Conservation (phyloP, 768 basidiomycete species). For the Suillus subalutaceus region DNA sequence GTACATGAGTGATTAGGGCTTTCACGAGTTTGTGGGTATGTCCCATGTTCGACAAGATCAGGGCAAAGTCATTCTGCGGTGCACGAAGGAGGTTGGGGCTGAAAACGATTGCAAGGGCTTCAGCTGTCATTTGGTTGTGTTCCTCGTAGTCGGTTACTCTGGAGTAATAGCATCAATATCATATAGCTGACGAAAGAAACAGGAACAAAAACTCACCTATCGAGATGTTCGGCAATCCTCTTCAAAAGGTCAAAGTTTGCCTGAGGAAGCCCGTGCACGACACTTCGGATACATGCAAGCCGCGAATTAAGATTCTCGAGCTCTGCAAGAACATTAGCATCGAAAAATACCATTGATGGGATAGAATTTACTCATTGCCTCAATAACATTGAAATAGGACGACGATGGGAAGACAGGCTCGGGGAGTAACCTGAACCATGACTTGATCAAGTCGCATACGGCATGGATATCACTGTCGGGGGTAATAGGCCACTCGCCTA, state of each 20-base stretch:
- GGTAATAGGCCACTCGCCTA: conserved; percentile 64
- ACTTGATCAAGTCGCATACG: conserved; percentile 81
- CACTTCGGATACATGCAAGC: conserved; percentile 60
- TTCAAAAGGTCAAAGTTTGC: conserved; percentile 79
- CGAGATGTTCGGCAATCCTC: conserved; percentile 82
- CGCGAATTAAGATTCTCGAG: conserved; percentile 71
- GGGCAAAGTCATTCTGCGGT: conserved; percentile 75
- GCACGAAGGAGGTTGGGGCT: conserved; percentile 80
- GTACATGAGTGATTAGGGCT: conserved; percentile 73
- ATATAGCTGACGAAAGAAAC: background rate
- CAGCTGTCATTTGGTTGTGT: conserved; percentile 87
- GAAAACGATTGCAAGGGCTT: conserved; percentile 84
- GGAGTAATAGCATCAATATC: conserved; percentile 9
- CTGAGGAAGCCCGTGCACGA: conserved; percentile 71
- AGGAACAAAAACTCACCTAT: conserved; percentile 47
- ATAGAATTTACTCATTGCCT: conserved; percentile 63
- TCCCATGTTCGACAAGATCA: conserved; percentile 82
- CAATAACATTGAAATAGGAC: conserved; percentile 69
- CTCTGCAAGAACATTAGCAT: conserved; percentile 44
- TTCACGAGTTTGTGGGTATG: conserved; percentile 76
- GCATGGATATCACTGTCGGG: conserved; percentile 75
- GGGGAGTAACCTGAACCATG: conserved; percentile 84
- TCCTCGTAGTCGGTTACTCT: conserved; percentile 91
- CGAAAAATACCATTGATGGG: background rate
- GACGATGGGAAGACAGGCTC: conserved; percentile 76